Percentiles rank a stretch among this genome's conserved stretches.
Conservation (phyloP, 441 rosid species). For the Pelargonium australe region DNA sequence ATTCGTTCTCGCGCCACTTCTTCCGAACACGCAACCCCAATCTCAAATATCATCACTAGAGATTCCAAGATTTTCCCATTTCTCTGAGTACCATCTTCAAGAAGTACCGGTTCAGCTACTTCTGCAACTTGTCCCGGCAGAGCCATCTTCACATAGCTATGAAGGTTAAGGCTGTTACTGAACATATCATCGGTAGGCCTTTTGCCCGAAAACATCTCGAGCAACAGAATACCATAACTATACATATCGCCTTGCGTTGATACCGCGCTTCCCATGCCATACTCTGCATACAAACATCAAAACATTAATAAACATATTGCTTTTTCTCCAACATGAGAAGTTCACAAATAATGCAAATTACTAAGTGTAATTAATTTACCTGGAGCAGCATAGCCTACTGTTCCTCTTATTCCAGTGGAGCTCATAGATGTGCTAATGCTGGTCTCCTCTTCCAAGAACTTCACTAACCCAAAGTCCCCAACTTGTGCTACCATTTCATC, state of each 20-base stretch:
- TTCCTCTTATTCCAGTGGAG: background rate
- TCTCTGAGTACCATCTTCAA: background rate
- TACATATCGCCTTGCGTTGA: slow-evolving; percentile 8
- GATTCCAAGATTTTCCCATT: background rate
- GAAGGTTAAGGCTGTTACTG: slow-evolving; percentile 12
- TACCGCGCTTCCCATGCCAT: slow-evolving; percentile 10
- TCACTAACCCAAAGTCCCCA: slow-evolving; percentile 5
- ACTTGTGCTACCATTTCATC: slow-evolving; percentile 12
- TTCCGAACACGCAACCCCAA: slow-evolving; percentile 7
- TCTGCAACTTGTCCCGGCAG: background rate
- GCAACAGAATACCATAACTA: slow-evolving; percentile 5
- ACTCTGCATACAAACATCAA: background rate
- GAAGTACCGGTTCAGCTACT: background rate
- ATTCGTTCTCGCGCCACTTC: background rate
- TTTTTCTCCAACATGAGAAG: background rate
- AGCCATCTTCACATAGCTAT: background rate
- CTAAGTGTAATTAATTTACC: background rate
- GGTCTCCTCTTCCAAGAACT: accelerated
- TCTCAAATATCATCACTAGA: background rate
- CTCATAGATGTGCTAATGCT: accelerated
- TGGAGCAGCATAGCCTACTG: slow-evolving; percentile 8
- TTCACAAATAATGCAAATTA: too few species aligned
- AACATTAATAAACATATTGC: background rate
- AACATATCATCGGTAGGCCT: slow-evolving; percentile 7
- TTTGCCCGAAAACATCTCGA: slow-evolving; percentile 13